These are phyloP conservation scores for Berkeleyomyces rouxiae DNA, from an alignment of 2,329 filamentous ascomycete species.

Conservation along the genomic window DNA sequence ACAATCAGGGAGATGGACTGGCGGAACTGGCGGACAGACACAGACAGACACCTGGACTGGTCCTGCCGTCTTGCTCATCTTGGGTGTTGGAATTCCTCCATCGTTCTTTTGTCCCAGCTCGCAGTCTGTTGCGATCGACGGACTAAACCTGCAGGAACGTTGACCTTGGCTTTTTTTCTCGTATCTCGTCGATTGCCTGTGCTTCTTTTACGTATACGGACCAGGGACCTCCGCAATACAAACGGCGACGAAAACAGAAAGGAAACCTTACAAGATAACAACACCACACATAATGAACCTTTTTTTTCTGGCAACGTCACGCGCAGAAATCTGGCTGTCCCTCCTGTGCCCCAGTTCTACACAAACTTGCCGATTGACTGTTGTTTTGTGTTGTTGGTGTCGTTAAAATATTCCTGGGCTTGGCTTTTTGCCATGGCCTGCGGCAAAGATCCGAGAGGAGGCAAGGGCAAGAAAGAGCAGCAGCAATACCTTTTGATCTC, in stretches of 20 bases:
- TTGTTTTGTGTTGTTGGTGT: neutral
- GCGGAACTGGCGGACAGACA: no score
- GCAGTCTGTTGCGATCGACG: neutral
- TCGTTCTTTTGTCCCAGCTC: neutral
- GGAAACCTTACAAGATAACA: no score
- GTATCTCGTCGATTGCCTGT: neutral
- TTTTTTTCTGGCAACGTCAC: no score
- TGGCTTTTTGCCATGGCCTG: neutral
- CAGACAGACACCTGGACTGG: no score
- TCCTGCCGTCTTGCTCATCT: neutral
- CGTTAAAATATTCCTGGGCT: neutral
- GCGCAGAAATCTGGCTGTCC: no score
- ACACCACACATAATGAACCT: no score
- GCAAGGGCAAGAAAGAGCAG: neutral
- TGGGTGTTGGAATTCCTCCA: no score
- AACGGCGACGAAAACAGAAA: no score
- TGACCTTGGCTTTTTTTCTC: neutral
- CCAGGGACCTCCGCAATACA: neutral
- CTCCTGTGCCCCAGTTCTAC: neutral
- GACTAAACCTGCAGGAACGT: neutral
- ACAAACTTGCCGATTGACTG: neutral
- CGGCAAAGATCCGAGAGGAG: neutral
- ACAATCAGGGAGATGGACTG: no score
- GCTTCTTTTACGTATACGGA: neutral
- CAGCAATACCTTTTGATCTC: no score